phyloP scores from a whole-genome alignment of 2,329 filamentous ascomycete species.

The Xylariaceae sp. region DNA sequence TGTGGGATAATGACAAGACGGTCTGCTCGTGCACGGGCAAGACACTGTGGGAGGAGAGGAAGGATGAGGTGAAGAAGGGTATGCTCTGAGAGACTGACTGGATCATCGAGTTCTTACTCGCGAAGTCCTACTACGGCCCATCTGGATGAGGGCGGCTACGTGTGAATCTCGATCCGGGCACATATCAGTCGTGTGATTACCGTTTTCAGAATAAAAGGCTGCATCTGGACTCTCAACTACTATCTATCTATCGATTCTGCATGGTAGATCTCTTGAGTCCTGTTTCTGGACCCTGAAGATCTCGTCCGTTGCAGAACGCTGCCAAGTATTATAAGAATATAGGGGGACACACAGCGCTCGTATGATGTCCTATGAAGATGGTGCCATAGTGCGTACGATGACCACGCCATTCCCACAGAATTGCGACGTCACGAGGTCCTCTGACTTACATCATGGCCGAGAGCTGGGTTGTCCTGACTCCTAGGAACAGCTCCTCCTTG shows the following conservation, averaged over 20 bases:
- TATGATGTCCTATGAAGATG: conserved; percentile 17
- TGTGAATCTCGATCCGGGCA: not conserved
- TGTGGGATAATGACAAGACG: conserved; percentile 98
- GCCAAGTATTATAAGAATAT: not conserved
- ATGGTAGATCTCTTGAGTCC: not conserved
- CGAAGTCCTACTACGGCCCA: not conserved
- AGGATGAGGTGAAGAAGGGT: conserved; percentile 80
- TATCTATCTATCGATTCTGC: not conserved
- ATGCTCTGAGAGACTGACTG: conserved; percentile 61
- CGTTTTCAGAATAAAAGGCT: not conserved
- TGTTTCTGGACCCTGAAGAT: not conserved
- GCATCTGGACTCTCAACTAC: not conserved
- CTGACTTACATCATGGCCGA: not conserved
- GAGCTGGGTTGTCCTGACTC: not conserved
- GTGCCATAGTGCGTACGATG: conserved; percentile 11
- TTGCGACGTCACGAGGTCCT: conserved; percentile 6
- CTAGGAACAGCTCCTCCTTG: not conserved
- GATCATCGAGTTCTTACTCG: not conserved
- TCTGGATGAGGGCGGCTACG: not conserved
- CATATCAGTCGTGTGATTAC: conserved; percentile 3
- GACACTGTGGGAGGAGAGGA: conserved; percentile 95
- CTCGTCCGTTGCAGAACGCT: not conserved
- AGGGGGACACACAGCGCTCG: conserved; percentile 1
- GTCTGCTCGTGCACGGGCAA: conserved; percentile 97
- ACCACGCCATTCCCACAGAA: conserved; percentile 17